Base-by-base conservation (phyloP, 164 flowering plant species). In the Dillenia suffruticosa region DNA sequence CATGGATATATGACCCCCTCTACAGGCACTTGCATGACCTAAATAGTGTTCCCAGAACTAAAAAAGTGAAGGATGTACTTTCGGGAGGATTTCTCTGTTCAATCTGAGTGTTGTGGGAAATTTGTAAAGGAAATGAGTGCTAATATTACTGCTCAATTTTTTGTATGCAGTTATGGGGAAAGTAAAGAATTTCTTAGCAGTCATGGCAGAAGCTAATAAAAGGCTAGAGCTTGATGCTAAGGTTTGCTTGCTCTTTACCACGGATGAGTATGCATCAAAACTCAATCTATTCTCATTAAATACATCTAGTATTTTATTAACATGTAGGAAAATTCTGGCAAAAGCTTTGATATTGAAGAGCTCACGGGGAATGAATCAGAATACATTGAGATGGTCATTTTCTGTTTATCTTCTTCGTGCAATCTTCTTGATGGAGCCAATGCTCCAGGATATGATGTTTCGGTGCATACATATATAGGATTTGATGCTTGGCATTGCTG, bases 401-500 rank as follows among this genome's bases (percentile, higher is more conserved):
- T 24, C 50, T 11, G 13, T 9, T 10, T 26, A 10, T 44, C 47
- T 10, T 58, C 13, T 52, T 24, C 40, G 26, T 14, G 16, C 54
- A 12, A 8, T 48, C 15, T 32, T 12, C 24, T 22, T 24, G 45
- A 69, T 11, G 49, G 61, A 9, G 2, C 50, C 10, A 26, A 32
- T 5, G 6, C 40, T 32, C 40, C 40, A 32, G 40, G 40, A 32
- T 5, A 32, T 32, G 40, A 32, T 32, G 5, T 5, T 32, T 4
- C 7, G 40, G 7, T 32, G 40, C 40, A 5, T 32, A 32, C 40
- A 48, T 59, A 50, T 56, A 51, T 73, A 92, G 98, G 95, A 92
- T 70, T 73, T 92, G 76, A 79, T 86, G 87, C 76, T 89, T 48
- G 96, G 98, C 45, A 70, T 92, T 50, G 87, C 96, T 58, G 96